These are phyloP conservation scores for Clohesyomyces aquaticus DNA, from an alignment of 495 filamentous ascomycete genomes.

Conservation along the genomic window DNA sequence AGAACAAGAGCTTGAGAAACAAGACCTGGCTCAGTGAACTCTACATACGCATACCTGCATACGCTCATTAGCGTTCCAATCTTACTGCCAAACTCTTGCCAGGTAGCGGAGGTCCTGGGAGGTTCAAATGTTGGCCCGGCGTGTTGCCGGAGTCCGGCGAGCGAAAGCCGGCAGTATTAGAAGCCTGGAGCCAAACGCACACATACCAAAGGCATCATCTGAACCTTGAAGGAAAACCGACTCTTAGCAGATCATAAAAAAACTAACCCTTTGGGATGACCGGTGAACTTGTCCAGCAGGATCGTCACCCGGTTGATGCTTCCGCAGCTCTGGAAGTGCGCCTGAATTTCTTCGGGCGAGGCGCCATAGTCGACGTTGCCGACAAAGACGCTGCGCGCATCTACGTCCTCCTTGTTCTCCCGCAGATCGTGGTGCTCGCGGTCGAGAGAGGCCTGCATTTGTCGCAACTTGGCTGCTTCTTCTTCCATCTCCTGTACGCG, in stretches of 20 bases:
- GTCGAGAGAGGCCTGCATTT: slow-evolving; percentile 93
- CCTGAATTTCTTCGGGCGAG: slow-evolving; percentile 97
- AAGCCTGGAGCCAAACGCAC: neutral
- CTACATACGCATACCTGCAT: slow-evolving; percentile 94
- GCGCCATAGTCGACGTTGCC: slow-evolving; percentile 99
- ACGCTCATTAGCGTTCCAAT: slow-evolving; percentile 57
- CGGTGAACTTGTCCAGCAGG: slow-evolving; percentile 94
- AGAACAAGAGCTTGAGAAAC: slow-evolving; percentile 92
- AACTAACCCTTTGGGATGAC: slow-evolving; percentile 95
- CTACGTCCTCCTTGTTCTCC: slow-evolving; percentile 95
- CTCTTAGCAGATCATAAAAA: slow-evolving; percentile 32
- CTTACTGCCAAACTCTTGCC: slow-evolving; percentile 54
- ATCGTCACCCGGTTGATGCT: slow-evolving; percentile 99
- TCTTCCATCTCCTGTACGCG: slow-evolving; percentile 99
- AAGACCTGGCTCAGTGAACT: slow-evolving; percentile 93
- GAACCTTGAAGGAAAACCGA: slow-evolving; percentile 38
- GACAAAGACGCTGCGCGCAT: slow-evolving; percentile 94
- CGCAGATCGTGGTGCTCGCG: slow-evolving; percentile 78
- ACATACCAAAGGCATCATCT: slow-evolving; percentile 20
- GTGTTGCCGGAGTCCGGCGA: too few relatives aligned
- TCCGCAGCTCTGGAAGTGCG: slow-evolving; percentile 96
- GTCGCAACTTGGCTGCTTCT: slow-evolving; percentile 91
- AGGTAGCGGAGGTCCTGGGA: slow-evolving; percentile 50
- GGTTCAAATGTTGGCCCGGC: neutral
- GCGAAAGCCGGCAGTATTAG: slow-evolving; percentile 5